Evolutionary conservation across 768 basidiomycete genomes (phyloP).

Genomic region (Psilocybe cyanescens): DNA sequence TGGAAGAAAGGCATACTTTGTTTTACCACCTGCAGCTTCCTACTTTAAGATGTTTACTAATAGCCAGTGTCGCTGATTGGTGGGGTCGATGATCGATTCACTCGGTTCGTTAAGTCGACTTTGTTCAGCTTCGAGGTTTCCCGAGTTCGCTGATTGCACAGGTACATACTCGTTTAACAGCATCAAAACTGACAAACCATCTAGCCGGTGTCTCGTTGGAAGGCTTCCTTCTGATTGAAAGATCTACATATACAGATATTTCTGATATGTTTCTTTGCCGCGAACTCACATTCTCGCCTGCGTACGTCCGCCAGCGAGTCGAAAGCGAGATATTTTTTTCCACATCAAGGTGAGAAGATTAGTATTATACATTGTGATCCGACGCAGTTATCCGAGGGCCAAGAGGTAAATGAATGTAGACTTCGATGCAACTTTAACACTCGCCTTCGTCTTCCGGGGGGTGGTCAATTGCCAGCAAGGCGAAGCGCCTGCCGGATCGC

Average conservation of each 20-base stretch:
- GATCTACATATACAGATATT: background rate
- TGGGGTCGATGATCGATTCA: background rate
- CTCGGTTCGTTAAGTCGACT: background rate
- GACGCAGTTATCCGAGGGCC: background rate
- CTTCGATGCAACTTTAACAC: background rate
- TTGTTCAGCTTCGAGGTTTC: background rate
- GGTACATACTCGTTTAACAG: background rate
- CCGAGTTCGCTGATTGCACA: background rate
- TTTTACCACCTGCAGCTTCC: background rate
- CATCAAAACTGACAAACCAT: background rate
- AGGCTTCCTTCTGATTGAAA: background rate
- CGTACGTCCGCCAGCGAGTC: background rate
- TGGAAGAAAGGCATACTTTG: background rate
- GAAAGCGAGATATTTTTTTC: background rate
- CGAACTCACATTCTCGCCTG: background rate
- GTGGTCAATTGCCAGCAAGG: background rate
- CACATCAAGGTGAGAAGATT: background rate
- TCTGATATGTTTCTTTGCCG: background rate
- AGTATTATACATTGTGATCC: background rate
- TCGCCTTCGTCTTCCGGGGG: background rate
- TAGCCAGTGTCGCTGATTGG: background rate
- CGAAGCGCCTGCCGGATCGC: background rate
- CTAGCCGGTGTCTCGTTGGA: background rate
- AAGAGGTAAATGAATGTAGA: background rate
- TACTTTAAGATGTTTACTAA: background rate